Evolutionary conservation across 805 yeast genomes (phyloP), one percentile per base, ranked within the genome.

Genomic region (Metschnikowia reukaufii): DNA sequence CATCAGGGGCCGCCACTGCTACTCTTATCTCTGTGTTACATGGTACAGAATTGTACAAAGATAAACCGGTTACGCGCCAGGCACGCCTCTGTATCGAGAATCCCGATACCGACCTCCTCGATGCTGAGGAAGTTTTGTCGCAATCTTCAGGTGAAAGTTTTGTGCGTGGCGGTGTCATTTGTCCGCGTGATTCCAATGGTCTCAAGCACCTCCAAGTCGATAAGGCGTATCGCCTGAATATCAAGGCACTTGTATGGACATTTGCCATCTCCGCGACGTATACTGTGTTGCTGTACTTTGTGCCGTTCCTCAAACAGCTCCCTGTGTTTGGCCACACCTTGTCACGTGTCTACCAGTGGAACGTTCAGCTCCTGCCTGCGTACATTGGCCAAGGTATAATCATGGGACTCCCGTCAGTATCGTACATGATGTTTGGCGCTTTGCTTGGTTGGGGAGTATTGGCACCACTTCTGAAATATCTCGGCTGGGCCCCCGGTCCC

Each of bases 341-440:
- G 16, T 86, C 96, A 0, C 59, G 67, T 17, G 66, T 73, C 15
- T 87, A 88, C 65, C 74, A 86, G 38, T 88, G 97, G 94, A 83
- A 86, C 49, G 78, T 94, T 49, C 96, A 94, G 63, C 97, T 97
- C 0, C 89, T 97, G 0, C 99, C 99, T 0, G 98, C 98, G 0
- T 92, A 92, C 62, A 78, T 94, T 30, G 99, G 99, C 2, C 99
- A 92, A 66, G 99, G 99, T 4, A 89, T 94, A 34, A 92, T 92
- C 47, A 92, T 92, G 99, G 99, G 99, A 0, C 70, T 90, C 6
- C 88, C 91, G 1, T 90, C 98, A 0, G 95, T 90, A 0, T 76
- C 88, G 8, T 86, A 90, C 52, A 92, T 92, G 99, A 67, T 92
- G 35, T 77, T 89, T 55, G 99, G 99, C 2, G 83, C 96, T 18